Evolutionary conservation across 345 rosid species (phyloP), one percentile per base, ranked within the genome.

Genomic region (Eutrema yunnanense): DNA sequence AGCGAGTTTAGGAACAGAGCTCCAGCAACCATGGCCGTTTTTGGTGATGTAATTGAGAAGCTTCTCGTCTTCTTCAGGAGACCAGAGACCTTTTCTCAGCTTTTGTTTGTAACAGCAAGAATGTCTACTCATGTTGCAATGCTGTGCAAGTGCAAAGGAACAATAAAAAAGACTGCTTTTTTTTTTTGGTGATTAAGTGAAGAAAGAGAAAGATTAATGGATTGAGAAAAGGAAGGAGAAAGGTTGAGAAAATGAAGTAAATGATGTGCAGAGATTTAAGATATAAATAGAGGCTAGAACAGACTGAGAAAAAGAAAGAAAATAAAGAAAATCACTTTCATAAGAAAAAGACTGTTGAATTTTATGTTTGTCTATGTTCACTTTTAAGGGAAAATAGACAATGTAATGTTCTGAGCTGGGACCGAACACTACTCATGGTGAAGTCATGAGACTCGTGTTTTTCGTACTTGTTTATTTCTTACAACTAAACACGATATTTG

Each of bases 11-110:
- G 96, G 92, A 68, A 90, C 92, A 26, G 92, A 86, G 61, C 96
- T 85, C 96, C 96, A 90, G 51, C 89, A 90, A 7, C 92, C 96
- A 79, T 80, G 89, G 2, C 96, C 96, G 43, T 83, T 72, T 54
- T 79, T 83, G 6, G 86, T 81, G 13, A 90, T 87, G 76, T 85
- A 73, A 73, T 73, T 84, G 50, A 86, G 84, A 64, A 90, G 89
- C 27, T 85, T 90, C 83, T 85, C 92, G 59, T 90, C 92, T 86
- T 90, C 96, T 68, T 90, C 92, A 11, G 92, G 96, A 52, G 92
- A 90, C 96, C 96, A 87, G 11, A 90, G 80, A 34, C 96, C 92
- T 79, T 90, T 90, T 72, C 91, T 81, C 13, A 86, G 76, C 78
- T 86, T 87, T 87, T 87, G 91, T 80, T 85, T 86, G 81, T 82